Percentiles rank a stretch among this genome's conserved stretches.
phyloP scores from a whole-genome alignment of 306 rosid genomes.

The Cucumis melo region DNA sequence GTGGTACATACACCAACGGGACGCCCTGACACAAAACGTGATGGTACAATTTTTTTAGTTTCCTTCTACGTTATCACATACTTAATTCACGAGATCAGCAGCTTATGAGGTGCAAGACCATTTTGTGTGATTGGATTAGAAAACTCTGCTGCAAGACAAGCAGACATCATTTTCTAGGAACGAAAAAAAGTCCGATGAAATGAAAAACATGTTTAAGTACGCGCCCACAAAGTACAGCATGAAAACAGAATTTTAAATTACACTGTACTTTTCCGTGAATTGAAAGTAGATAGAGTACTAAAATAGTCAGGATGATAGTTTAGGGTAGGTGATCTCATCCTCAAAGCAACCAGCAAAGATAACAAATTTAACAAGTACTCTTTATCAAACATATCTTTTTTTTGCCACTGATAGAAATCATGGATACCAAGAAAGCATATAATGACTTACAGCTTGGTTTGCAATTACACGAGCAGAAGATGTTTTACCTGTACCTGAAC shows the following conservation, averaged over 20 bases:
- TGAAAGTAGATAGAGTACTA: not conserved
- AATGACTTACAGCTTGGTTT: conserved; percentile 59
- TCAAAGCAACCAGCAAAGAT: not conserved
- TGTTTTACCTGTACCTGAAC: conserved; percentile 92
- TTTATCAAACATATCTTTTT: not conserved
- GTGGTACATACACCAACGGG: conserved; percentile 78
- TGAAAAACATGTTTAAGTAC: not conserved
- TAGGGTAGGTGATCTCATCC: not conserved
- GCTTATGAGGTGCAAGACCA: not conserved
- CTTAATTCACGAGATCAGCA: not conserved
- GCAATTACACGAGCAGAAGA: conserved; percentile 95
- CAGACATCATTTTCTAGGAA: not conserved
- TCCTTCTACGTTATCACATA: not conserved
- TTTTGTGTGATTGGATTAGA: not conserved
- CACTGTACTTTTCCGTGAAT: not conserved
- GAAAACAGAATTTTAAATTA: not conserved
- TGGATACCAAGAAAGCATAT: not conserved
- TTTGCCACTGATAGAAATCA: too few species aligned
- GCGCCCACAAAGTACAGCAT: not conserved
- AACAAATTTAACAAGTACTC: not conserved
- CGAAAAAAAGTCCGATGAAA: not conserved
- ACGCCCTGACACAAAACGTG: conserved; percentile 50
- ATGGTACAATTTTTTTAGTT: not conserved
- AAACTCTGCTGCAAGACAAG: not conserved
- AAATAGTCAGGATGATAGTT: not conserved